Conservation (phyloP, 495 filamentous ascomycete species). For the Geoglossum glabrum region DNA sequence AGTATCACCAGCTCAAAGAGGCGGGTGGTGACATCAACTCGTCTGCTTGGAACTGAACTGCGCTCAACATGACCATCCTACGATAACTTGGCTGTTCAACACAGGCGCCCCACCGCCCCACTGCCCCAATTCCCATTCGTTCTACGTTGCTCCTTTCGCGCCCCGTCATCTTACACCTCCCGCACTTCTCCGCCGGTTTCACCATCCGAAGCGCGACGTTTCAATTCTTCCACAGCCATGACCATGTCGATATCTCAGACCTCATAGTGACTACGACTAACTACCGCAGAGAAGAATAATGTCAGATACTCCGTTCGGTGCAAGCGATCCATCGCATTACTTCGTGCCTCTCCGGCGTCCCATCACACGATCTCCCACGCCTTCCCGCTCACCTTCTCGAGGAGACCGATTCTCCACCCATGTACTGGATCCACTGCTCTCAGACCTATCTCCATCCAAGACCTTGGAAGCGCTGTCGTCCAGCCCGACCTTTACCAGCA, state of each 20-base stretch:
- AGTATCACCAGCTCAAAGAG: neutral
- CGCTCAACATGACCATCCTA: neutral
- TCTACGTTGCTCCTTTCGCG: neutral
- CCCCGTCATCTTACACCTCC: neutral
- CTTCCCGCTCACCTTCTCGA: neutral
- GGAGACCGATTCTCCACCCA: neutral
- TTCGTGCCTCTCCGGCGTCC: neutral
- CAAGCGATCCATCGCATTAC: neutral
- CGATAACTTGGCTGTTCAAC: neutral
- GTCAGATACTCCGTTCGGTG: neutral
- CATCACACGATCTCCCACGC: neutral
- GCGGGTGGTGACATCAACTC: conserved; percentile 1
- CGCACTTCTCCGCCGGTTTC: neutral
- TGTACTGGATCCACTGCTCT: conserved; percentile 1
- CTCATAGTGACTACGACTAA: neutral
- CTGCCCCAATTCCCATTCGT: neutral
- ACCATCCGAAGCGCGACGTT: neutral
- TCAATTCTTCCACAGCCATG: neutral
- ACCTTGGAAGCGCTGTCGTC: conserved; percentile 3
- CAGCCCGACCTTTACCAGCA: neutral
- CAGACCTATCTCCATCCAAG: neutral
- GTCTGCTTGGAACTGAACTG: neutral
- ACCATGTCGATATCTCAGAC: neutral
- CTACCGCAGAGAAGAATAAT: neutral
- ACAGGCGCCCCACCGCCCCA: neutral